Conservation (phyloP, 1,284 basidiomycete genomes). For the Laetiporus sulphureus region DNA sequence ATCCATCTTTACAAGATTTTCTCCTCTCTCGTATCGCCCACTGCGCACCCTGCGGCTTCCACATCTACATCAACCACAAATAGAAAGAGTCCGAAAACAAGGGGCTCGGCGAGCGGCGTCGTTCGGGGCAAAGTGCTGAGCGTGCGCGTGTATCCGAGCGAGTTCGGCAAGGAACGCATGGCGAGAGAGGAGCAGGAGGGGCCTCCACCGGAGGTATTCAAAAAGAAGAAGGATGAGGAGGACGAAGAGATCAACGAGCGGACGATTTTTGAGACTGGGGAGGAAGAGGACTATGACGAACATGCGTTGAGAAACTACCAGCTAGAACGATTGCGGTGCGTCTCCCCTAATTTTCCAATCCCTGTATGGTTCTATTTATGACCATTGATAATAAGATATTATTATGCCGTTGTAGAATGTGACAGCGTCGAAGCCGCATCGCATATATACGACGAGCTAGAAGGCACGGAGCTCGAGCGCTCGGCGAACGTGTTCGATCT, state of each 20-base stretch:
- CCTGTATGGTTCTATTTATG: slow-evolving; percentile 2
- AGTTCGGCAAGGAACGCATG: slow-evolving; percentile 91
- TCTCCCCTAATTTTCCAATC: slow-evolving; percentile 12
- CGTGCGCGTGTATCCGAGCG: slow-evolving; percentile 86
- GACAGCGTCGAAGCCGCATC: slow-evolving; percentile 74
- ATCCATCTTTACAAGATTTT: slow-evolving; percentile 91
- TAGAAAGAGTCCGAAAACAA: slow-evolving; percentile 9
- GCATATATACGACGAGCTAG: slow-evolving; percentile 82
- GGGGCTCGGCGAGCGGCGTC: slow-evolving; percentile 21
- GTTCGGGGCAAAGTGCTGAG: slow-evolving; percentile 60
- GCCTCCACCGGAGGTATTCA: slow-evolving; percentile 85
- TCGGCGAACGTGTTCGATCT: slow-evolving; percentile 97
- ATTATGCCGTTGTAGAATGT: slow-evolving; percentile 94
- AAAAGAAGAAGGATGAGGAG: slow-evolving; percentile 31
- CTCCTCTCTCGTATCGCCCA: slow-evolving; percentile 76
- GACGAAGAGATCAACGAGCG: slow-evolving; percentile 53
- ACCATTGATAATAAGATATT: slow-evolving; percentile 60
- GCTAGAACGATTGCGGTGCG: slow-evolving; percentile 84
- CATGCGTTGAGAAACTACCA: slow-evolving; percentile 91
- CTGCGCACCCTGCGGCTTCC: slow-evolving; percentile 33
- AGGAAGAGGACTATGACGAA: slow-evolving; percentile 77
- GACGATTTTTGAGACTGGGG: slow-evolving; percentile 62
- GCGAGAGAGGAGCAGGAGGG: slow-evolving; percentile 86
- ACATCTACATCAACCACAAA: slow-evolving; percentile 18
- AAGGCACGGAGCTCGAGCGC: slow-evolving; percentile 94